These are phyloP conservation scores for Backusella sp. DNA, from an alignment of 192 early-diverging fungal species.

Conservation along the genomic window DNA sequence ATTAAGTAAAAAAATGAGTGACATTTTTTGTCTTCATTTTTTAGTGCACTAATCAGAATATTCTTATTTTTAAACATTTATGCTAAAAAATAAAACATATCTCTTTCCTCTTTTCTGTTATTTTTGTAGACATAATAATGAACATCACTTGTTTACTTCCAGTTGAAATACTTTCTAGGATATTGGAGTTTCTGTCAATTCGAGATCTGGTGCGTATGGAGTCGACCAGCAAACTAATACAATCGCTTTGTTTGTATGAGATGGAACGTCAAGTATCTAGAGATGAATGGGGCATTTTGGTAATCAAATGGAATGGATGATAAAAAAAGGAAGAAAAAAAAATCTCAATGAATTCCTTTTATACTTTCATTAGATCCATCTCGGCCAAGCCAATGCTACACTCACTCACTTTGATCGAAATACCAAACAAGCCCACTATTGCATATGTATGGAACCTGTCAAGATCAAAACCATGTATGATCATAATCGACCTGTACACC, in stretches of 20 bases:
- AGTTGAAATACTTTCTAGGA: slow-evolving; percentile 17
- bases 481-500: slow-evolving; percentile 27
- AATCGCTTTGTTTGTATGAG: slow-evolving; percentile 17
- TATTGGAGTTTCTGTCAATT: slow-evolving; percentile 14
- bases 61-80: slow-evolving; percentile 1
- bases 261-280: neutral
- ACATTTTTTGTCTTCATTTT: neutral
- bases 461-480: slow-evolving; percentile 31
- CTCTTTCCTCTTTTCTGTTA: neutral
- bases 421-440: slow-evolving; percentile 19
- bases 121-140: neutral
- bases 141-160: slow-evolving; percentile 1
- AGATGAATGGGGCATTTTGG: slow-evolving; percentile 14
- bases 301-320: neutral
- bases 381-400: slow-evolving; percentile 24
- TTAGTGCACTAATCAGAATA: neutral
- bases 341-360: neutral
- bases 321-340: neutral
- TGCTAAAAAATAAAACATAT: neutral
- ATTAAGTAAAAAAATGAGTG: no score
- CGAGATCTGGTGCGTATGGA: slow-evolving; percentile 23
- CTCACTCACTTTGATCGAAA: slow-evolving; percentile 25
- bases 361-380: slow-evolving; percentile 19
- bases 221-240: slow-evolving; percentile 14
- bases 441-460: slow-evolving; percentile 26